A percentile compares a stretch with the other conserved stretches of the same genome.
These are phyloP conservation scores for Hibiscus trionum DNA, from an alignment of 345 rosid genomes.

Conservation along the genomic window DNA sequence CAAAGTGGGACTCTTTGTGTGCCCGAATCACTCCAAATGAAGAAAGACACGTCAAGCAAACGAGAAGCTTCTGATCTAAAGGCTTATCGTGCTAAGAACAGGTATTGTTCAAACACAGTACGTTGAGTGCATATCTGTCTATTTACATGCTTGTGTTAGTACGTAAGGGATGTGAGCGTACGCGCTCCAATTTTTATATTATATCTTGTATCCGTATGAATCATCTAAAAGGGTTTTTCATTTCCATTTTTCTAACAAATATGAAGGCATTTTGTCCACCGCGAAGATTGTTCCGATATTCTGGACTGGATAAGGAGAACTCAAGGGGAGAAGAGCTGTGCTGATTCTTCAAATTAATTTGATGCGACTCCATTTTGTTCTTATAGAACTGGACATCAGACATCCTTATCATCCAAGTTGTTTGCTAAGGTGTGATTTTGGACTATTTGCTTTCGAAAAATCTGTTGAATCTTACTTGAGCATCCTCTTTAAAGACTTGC, in stretches of 20 bases:
- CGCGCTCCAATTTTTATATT: neutral
- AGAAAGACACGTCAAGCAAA: conserved; percentile 36
- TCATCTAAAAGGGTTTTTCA: neutral
- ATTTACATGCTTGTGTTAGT: neutral
- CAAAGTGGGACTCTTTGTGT: conserved; percentile 38
- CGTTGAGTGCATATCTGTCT: neutral
- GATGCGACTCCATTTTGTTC: conserved; percentile 1
- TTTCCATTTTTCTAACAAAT: neutral
- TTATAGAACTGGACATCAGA: neutral
- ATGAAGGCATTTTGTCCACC: conserved; percentile 58
- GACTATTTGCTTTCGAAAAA: neutral
- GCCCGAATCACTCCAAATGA: conserved; percentile 57
- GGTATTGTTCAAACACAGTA: conserved; percentile 30
- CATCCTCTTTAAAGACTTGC: neutral
- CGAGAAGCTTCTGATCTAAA: conserved; percentile 54
- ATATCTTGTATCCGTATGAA: neutral
- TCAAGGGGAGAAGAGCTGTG: conserved; percentile 14
- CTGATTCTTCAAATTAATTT: neutral
- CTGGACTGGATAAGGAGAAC: conserved; percentile 54
- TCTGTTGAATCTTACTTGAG: neutral
- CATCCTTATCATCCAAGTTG: conserved; percentile 4
- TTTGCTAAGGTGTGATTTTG: neutral
- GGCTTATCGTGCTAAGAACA: conserved; percentile 54
- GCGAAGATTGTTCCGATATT: conserved; percentile 55
- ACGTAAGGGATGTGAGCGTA: neutral